Evolutionary conservation across 1,139 yeast species (phyloP).

Genomic region (Hansenula sp.): DNA sequence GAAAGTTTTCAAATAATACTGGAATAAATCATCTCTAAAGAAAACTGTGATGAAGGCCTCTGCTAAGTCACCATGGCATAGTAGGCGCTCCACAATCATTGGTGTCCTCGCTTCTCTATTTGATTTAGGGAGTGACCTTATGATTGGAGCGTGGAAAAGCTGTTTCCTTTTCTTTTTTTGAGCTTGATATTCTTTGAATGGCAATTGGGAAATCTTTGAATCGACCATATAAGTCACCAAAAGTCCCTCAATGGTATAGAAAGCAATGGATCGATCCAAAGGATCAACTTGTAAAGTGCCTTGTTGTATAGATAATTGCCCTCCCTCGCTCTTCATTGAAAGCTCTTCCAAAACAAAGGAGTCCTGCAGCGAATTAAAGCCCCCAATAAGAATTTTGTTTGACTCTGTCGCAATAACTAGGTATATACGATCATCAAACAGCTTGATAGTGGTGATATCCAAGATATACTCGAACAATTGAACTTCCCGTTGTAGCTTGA

Average conservation of each 20-base stretch:
- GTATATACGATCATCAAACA: constrained; percentile 5
- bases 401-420: constrained; percentile 13
- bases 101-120: constrained; percentile 11
- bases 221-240: constrained; percentile 7
- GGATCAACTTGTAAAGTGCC: constrained; percentile 11
- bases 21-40: constrained; percentile 17
- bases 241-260: constrained; percentile 16
- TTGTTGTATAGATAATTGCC: constrained; percentile 9
- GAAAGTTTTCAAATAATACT: constrained; percentile 7
- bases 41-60: constrained; percentile 8
- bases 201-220: not conserved
- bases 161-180: constrained; percentile 5
- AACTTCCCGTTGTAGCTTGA: not conserved
- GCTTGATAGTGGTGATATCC: constrained; percentile 10
- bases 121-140: constrained; percentile 9
- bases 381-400: constrained; percentile 12
- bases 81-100: constrained; percentile 10
- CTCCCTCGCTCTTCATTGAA: constrained; percentile 5
- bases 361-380: constrained; percentile 6
- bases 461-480: constrained; percentile 11
- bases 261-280: constrained; percentile 5
- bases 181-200: constrained; percentile 7
- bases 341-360: constrained; percentile 10
- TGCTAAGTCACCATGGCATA: constrained; percentile 5
- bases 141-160: constrained; percentile 10